phyloP scores from a whole-genome alignment of 2,329 filamentous ascomycete species.

The Fusarium sp. region DNA sequence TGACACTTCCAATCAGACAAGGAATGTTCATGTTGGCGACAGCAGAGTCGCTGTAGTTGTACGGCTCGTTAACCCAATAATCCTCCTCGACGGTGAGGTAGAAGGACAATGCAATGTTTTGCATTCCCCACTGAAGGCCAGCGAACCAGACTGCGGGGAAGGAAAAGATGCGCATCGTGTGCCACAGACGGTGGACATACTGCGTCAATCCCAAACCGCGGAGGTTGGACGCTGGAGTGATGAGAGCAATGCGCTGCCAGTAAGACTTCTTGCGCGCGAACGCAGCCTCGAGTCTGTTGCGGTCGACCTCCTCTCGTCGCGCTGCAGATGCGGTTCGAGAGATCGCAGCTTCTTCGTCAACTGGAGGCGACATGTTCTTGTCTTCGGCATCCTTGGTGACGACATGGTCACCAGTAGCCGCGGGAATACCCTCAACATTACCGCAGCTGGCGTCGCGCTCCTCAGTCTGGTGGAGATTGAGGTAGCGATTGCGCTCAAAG shows the following conservation, averaged over 20 bases:
- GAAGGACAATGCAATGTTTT: constrained; percentile 69
- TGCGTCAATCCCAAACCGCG: constrained; percentile 64
- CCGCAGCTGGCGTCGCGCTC: not conserved
- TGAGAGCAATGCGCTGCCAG: constrained; percentile 64
- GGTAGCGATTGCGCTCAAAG: constrained; percentile 56
- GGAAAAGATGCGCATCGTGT: constrained; percentile 66
- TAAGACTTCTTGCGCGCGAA: constrained; percentile 58
- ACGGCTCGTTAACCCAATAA: constrained; percentile 63
- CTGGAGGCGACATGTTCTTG: constrained; percentile 2
- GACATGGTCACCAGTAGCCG: not conserved
- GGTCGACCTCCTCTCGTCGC: constrained; percentile 28
- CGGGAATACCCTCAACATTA: constrained; percentile 32
- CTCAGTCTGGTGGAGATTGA: constrained; percentile 35
- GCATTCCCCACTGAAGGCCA: constrained; percentile 68
- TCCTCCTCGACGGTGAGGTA: constrained; percentile 68
- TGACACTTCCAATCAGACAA: constrained; percentile 62
- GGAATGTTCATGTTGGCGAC: constrained; percentile 69
- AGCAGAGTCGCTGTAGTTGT: constrained; percentile 63
- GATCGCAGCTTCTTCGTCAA: constrained; percentile 17
- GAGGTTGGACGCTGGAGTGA: constrained; percentile 66
- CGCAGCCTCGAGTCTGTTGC: constrained; percentile 35
- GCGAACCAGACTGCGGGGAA: constrained; percentile 68
- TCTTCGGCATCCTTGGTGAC: constrained; percentile 5
- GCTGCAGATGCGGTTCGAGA: constrained; percentile 25
- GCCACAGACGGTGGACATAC: constrained; percentile 62